Evolutionary conservation across 2,329 filamentous ascomycete genomes (phyloP), one percentile per base, ranked within the genome.

Genomic region (Bipolaris victoriae): DNA sequence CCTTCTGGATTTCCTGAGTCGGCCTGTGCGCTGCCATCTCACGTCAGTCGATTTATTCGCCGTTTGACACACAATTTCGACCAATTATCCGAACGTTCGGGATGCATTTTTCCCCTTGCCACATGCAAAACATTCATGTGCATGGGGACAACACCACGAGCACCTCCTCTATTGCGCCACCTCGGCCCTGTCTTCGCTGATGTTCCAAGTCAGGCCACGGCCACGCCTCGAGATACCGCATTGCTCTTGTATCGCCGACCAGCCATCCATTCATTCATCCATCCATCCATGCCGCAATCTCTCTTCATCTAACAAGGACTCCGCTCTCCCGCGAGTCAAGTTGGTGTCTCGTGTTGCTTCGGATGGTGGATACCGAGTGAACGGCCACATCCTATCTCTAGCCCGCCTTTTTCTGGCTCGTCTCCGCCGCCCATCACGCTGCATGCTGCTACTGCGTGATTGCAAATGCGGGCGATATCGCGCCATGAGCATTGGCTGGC

Each of bases 321-420:
- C 20, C 10, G 33, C 45, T 35, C 41, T 48, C 50, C 51, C 52
- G 16, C 39, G 41, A 36, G 53, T 53, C 45, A 58, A 50, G 57
- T 39, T 57, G 50, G 51, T 36, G 33, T 48, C 47, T 51, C 54
- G 60, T 49, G 52, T 57, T 44, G 49, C 52, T 52, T 63, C 57
- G 60, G 60, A 49, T 53, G 18, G 40, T 40, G 46, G 26, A 20
- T 35, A 40, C 40, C 40, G 40, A 43, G 35, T 40, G 41, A 35
- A 33, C 52, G 56, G 59, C 54, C 43, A 54, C 43, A 44, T 61
- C 43, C 52, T 62, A 64, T 58, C 60, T 51, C 48, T 49, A 55
- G 37, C 35, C 45, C 50, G 57, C 35, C 49, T 37, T 29, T 20
- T 16, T 52, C 44, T 47, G 47, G 36, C 49, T 43, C 39, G 52